phyloP scores from a whole-genome alignment of 176 grass and related monocot genomes.

The Aegilops tauschii region DNA sequence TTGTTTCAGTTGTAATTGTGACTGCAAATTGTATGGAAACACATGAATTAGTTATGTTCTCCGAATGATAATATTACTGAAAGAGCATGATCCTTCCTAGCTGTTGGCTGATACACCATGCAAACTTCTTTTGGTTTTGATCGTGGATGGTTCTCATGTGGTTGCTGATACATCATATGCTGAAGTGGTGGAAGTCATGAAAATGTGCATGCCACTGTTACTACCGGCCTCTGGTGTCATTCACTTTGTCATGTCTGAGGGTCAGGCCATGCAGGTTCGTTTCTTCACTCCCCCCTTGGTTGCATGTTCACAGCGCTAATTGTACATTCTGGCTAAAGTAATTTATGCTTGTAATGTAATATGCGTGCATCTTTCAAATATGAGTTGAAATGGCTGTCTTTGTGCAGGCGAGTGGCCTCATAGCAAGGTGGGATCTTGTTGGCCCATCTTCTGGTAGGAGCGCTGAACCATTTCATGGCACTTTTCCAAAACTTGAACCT shows the following conservation, averaged over 20 bases:
- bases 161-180: constrained; percentile 27
- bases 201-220: constrained; percentile 54
- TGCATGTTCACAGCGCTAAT: not conserved
- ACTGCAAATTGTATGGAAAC: not conserved
- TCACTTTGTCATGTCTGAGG: constrained; percentile 53
- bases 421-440: too few relatives aligned
- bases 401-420: too few relatives aligned
- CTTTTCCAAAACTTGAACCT: constrained; percentile 36
- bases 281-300: not conserved
- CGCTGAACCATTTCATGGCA: too few relatives aligned
- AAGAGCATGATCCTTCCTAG: constrained; percentile 91
- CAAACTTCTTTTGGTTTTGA: constrained; percentile 89
- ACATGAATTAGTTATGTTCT: not conserved
- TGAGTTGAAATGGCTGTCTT: not conserved
- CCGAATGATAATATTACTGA: constrained; percentile 49
- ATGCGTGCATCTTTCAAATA: not conserved
- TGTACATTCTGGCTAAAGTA: not conserved
- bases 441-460: too few relatives aligned
- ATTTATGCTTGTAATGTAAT: not conserved
- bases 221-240: too few relatives aligned
- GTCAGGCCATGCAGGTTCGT: constrained; percentile 79
- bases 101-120: constrained; percentile 84
- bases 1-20: constrained; percentile 20
- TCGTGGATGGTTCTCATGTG: constrained; percentile 68
- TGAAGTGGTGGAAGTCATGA: constrained; percentile 90